Conservation (phyloP, 179 eudicot species). For the Vitellaria paradoxa region DNA sequence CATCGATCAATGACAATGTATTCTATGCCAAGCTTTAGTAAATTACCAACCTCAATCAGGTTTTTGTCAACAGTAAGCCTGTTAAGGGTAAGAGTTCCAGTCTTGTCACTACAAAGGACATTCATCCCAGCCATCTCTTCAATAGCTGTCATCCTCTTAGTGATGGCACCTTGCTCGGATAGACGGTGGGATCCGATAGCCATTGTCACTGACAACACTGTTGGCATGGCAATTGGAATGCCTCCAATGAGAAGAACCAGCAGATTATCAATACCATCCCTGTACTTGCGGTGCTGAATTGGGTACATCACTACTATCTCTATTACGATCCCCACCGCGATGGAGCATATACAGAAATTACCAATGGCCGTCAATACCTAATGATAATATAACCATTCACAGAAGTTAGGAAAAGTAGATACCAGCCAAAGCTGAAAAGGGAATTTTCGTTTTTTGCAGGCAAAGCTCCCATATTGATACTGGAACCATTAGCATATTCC, state of each 20-base stretch:
- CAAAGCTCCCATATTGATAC: neutral
- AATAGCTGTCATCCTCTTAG: conserved; percentile 90
- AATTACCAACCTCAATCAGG: conserved; percentile 56
- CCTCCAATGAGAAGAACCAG: conserved; percentile 84
- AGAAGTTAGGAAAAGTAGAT: neutral
- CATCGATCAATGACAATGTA: neutral
- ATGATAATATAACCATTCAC: conserved; percentile 4
- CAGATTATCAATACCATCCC: conserved; percentile 76
- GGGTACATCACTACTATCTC: conserved; percentile 75
- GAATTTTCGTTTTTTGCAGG: neutral
- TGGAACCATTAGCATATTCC: neutral
- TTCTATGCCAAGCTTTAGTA: neutral
- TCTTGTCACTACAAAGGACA: conserved; percentile 84
- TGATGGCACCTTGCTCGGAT: conserved; percentile 81
- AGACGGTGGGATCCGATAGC: conserved; percentile 82
- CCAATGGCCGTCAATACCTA: conserved; percentile 82
- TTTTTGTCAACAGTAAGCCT: conserved; percentile 67
- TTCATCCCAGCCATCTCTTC: conserved; percentile 95
- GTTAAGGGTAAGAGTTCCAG: conserved; percentile 81
- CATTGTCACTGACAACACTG: conserved; percentile 85
- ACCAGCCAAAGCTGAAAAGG: neutral
- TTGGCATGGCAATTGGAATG: conserved; percentile 89
- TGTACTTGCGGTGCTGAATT: conserved; percentile 64
- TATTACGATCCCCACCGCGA: conserved; percentile 53
- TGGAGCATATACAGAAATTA: conserved; percentile 75